Evolutionary conservation across 192 early-diverging fungal genomes (phyloP), one percentile per base, ranked within the genome.

Genomic region (Coemansia sp.): DNA sequence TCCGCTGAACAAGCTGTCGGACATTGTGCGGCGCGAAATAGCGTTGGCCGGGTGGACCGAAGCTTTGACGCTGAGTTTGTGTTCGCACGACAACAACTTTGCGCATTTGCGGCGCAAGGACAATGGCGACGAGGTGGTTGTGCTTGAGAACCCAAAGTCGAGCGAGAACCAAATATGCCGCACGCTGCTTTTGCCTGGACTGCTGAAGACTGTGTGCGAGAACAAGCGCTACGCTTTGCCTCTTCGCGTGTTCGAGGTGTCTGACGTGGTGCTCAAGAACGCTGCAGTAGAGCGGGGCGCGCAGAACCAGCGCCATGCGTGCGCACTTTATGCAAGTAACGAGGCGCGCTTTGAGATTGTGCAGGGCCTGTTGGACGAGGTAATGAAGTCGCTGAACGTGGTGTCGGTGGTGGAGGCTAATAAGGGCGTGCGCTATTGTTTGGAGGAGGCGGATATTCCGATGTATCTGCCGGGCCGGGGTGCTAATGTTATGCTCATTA

Each of bases 21-120:
- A 99, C 67, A 65, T 84, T 72, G 83, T 94, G 51, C 86, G 96
- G 56, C 72, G 84, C 42, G 95, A 98, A 73, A 69, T 93, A 57
- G 96, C 97, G 4, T 81, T 91, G 58, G 75, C 93, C 54, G 95
- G 97, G 22, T 99, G 89, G 85, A 96, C 91, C 31, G 97, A 99
- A 74, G 94, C 91, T 23, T 83, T 94, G 60, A 90, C 96, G 7
- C 85, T 99, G 67, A 96, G 90, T 49, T 85, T 98, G 87, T 99
- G 97, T 84, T 97, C 96, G 48, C 93, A 95, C 61, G 92, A 97
- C 64, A 96, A 99, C 72, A 98, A 95, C 86, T 99, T 95, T 71
- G 84, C 85, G 31, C 89, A 84, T 83, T 84, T 99, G 60, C 89
- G 92, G 31, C 87, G 87, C 64, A 72, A 69, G n/a, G 96, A 98